Percentiles rank a stretch among this genome's conserved stretches.
Evolutionary conservation across 2,329 filamentous ascomycete species (phyloP).

Genomic region (Byssochlamys sp.): DNA sequence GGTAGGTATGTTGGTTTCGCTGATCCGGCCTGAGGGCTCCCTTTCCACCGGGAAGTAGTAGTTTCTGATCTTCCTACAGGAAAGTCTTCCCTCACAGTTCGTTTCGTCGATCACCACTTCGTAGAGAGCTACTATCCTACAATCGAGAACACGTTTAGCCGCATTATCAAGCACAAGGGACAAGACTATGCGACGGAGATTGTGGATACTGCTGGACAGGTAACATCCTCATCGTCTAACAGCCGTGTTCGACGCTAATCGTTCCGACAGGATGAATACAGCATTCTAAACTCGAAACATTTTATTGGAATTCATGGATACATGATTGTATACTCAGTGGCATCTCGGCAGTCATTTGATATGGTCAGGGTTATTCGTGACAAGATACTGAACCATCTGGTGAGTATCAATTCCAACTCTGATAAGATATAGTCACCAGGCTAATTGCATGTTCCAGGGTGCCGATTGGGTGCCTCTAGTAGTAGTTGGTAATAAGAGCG

Average conservation of each 20-base stretch:
- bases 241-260: conserved; percentile 8
- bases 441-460: conserved; percentile 47
- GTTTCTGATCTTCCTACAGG: conserved; percentile 45
- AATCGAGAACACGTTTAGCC: conserved; percentile 97
- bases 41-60: conserved; percentile 70
- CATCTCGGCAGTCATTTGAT: conserved; percentile 85
- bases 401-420: conserved; percentile 36
- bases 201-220: conserved; percentile 93
- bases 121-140: conserved; percentile 98
- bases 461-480: conserved; percentile 86
- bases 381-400: conserved; percentile 92
- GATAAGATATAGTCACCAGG: background rate
- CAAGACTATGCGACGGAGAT: conserved; percentile 95
- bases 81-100: conserved; percentile 93
- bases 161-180: conserved; percentile 82
- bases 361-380: conserved; percentile 94
- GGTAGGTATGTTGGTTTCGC: conserved; percentile 52
- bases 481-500: conserved; percentile 94
- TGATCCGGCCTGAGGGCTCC: conserved; percentile 62
- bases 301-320: conserved; percentile 99
- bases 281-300: conserved; percentile 94
- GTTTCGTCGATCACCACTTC: conserved; percentile 94
- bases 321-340: conserved; percentile 96
- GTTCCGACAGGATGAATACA: conserved; percentile 75
- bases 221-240: conserved; percentile 33